A percentile compares a stretch with the other conserved stretches of the same genome.
phyloP scores from a whole-genome alignment of 176 grass and related monocot genomes.

The Rhynchospora breviuscula region DNA sequence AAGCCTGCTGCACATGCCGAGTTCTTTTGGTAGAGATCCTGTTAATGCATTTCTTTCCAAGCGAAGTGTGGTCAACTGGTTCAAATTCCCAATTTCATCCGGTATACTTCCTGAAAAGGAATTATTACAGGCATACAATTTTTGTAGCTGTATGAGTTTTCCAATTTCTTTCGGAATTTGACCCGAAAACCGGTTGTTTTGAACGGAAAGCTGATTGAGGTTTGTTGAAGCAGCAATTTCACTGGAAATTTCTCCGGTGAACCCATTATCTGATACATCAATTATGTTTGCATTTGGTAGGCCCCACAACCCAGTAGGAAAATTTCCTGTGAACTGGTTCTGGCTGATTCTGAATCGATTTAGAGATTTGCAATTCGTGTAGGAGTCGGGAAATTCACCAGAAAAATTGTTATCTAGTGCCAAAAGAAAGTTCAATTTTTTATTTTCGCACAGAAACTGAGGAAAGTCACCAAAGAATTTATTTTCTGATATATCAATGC shows the following conservation, averaged over 20 bases:
- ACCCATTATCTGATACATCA: conserved; percentile 63
- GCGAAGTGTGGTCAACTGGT: conserved; percentile 44
- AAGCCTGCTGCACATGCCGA: conserved; percentile 45
- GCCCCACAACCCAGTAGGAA: conserved; percentile 53
- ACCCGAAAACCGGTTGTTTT: conserved; percentile 51
- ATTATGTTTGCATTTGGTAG: conserved; percentile 55
- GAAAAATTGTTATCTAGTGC: conserved; percentile 76
- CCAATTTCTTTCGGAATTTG: conserved; percentile 50
- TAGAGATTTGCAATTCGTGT: conserved; percentile 44
- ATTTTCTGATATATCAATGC: conserved; percentile 82
- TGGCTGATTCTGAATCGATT: conserved; percentile 71
- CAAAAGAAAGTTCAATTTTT: conserved; percentile 44
- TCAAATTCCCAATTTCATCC: conserved; percentile 43
- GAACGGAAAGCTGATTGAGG: conserved; percentile 53
- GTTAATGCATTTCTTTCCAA: conserved; percentile 48
- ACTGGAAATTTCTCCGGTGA: conserved; percentile 49
- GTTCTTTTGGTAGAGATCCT: conserved; percentile 38
- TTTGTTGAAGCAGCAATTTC: conserved; percentile 36
- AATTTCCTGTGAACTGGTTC: conserved; percentile 43
- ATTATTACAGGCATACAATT: conserved; percentile 64
- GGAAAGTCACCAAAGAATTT: conserved; percentile 55
- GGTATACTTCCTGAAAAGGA: conserved; percentile 54
- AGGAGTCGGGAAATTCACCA: conserved; percentile 53
- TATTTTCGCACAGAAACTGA: conserved; percentile 46
- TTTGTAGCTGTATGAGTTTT: conserved; percentile 41